Conservation (phyloP, 352 stramenopile genomes). For the Poterioochromonas sp. region DNA sequence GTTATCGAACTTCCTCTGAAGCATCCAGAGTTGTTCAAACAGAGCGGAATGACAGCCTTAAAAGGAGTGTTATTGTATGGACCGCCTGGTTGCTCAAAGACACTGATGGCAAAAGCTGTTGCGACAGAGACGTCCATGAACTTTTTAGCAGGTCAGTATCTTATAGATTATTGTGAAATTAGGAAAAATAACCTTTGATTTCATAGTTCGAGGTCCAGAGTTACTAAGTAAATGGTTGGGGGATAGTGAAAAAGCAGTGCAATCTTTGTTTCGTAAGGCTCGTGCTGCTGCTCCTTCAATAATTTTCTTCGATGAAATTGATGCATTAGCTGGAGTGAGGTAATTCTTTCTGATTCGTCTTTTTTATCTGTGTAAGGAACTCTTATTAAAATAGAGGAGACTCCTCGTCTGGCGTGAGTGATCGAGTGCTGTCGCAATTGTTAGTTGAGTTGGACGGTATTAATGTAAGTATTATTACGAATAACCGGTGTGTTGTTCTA, state of each 20-base stretch:
- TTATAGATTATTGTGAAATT: no score
- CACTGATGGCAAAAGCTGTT: constrained; percentile 93
- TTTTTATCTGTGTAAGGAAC: neutral
- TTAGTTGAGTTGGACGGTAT: constrained; percentile 98
- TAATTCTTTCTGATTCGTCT: constrained; percentile 44
- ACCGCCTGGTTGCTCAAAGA: constrained; percentile 90
- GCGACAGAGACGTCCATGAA: constrained; percentile 95
- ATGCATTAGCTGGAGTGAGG: constrained; percentile 62
- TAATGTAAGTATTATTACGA: neutral
- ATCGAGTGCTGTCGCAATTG: constrained; percentile 98
- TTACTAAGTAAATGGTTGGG: constrained; percentile 69
- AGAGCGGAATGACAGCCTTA: constrained; percentile 39
- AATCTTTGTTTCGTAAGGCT: constrained; percentile 37
- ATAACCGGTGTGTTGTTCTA: neutral
- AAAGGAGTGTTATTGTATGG: constrained; percentile 84
- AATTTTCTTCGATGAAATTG: constrained; percentile 45
- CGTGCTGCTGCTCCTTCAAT: constrained; percentile 27
- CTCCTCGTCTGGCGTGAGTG: constrained; percentile 84
- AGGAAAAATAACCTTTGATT: no score
- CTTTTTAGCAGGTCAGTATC: constrained; percentile 63
- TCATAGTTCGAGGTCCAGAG: constrained; percentile 83
- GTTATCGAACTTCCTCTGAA: constrained; percentile 48
- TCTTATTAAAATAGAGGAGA: constrained; percentile 52
- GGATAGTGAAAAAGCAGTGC: constrained; percentile 37
- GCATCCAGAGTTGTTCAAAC: constrained; percentile 40